Conservation (phyloP, 2,329 filamentous ascomycete species). For the Nannizziopsis arthrosporioides region DNA sequence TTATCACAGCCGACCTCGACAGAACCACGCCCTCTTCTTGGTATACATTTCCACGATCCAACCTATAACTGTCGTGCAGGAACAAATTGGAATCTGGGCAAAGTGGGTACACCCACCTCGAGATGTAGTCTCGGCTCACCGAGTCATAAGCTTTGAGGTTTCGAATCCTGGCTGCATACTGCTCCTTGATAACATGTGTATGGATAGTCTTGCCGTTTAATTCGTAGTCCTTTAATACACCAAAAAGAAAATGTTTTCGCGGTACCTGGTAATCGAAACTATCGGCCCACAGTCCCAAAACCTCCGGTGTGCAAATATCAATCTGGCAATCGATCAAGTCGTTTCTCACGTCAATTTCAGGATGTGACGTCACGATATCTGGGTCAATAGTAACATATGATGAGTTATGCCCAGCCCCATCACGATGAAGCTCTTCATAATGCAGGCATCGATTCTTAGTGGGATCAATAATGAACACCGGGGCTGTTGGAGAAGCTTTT, state of each 20-base stretch:
- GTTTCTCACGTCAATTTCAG: constrained; percentile 69
- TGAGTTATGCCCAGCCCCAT: constrained; percentile 41
- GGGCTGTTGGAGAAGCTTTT: constrained; percentile 61
- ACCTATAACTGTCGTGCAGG: constrained; percentile 62
- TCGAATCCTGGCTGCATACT: constrained; percentile 75
- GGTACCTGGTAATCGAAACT: constrained; percentile 94
- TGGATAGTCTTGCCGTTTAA: constrained; percentile 96
- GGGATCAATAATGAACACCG: constrained; percentile 77
- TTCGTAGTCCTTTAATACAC: constrained; percentile 92
- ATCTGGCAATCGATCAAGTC: constrained; percentile 91
- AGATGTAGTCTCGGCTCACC: constrained; percentile 74
- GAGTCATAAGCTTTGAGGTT: constrained; percentile 85
- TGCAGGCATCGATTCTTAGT: constrained; percentile 72
- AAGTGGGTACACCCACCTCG: constrained; percentile 77
- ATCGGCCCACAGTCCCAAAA: constrained; percentile 89
- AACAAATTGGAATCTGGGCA: constrained; percentile 81
- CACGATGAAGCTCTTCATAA: constrained; percentile 77
- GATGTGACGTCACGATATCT: constrained; percentile 59
- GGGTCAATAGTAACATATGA: constrained; percentile 58
- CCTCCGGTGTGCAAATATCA: constrained; percentile 94
- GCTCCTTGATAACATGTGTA: constrained; percentile 67
- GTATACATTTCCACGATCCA: constrained; percentile 58
- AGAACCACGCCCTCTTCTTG: constrained; percentile 67
- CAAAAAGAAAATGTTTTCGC: constrained; percentile 76
- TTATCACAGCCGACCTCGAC: constrained; percentile 58